Base-by-base conservation (phyloP, 1,284 basidiomycete genomes). In the Mycena citricolor region DNA sequence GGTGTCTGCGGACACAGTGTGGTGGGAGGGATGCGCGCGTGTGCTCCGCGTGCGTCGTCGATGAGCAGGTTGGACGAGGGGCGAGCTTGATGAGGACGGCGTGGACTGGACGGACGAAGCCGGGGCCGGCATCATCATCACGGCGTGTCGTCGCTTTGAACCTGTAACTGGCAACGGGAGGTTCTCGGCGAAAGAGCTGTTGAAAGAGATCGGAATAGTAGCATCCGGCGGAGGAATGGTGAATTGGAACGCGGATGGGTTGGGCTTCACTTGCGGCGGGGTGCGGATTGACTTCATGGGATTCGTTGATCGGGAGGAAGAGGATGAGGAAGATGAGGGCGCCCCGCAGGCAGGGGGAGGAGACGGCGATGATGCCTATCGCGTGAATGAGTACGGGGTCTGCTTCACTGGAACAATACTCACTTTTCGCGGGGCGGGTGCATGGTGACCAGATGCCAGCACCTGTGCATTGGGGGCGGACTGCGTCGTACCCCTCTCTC, bases 61-160 rank as follows among this genome's bases (percentile, higher is more conserved):
- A 19, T 49, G 47, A 19, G 39, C 10, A n/a, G 23, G 29, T 16
- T 26, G 25, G 10, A 43, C 46, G 13, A 29, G 17, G n/a, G 51
- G 36, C 4, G 46, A 48, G 30, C 40, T 49, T 4, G 51, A 52
- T 14, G 51, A 45, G 5, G 51, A 52, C 8, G 51, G 39, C 23
- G 29, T 40, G n/a, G 49, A 46, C 28, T 46, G 49, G 11, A 47
- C 23, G 14, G 51, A 42, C 4, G 43, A 42, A 11, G 28, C 40
- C 14, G 51, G 32, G 22, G 21, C 29, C 2, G 48, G 67, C 75
- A 79, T 77, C 74, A 80, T 76, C 77, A 80, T 81, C 55, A 79
- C 71, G 1, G 76, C 75, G 51, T 80, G 77, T 25, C 78, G 69
- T 11, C 77, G 71, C 56, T 80, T 81, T 0, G 63, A 61, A 21